Evolutionary conservation across 106 monocot genomes (phyloP), one percentile per base, ranked within the genome.

Genomic region (Ottelia alismoides): DNA sequence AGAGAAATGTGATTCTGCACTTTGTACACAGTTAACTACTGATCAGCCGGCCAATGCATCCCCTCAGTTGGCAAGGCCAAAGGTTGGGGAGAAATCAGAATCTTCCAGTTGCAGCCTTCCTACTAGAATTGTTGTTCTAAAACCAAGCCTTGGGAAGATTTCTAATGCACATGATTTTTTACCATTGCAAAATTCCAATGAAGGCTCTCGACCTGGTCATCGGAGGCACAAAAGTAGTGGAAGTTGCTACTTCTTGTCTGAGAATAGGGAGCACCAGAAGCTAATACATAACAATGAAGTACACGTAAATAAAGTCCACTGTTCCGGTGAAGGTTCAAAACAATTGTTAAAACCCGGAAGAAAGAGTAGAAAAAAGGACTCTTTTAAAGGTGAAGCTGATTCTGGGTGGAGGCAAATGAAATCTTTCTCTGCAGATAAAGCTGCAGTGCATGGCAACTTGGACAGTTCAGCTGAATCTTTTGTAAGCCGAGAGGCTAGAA

Each of bases 91-190:
- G 22, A 76, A 72, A 43, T 28, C 22, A 55, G 68, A 54, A 57
- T 25, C n/a, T n/a, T n/a, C n/a, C n/a, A n/a, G 18, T 16, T 9
- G 32, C 27, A n/a, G 6, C 20, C 61, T 60, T 19, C 62, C 74
- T 2, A 68, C 76, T 47, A 45, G 47, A 9, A 87, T 93, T 68
- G 92, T 93, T 50, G 73, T 93, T 53, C 49, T 93, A 54, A 83
- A 93, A 35, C 83, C 92, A 47, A 57, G 70, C 53, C 32, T 84
- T 29, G 71, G 68, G 25, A 80, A 75, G 49, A 55, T 51, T 27
- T 45, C 6, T 23, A 66, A 70, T 7, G 56, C 46, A n/a, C 51
- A 25, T 51, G 49, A 12, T 57, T 51, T 62, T 65, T 4, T 53
- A 72, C 27, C 58, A 20, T 67, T 49, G 47, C 32, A 63, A 53